A percentile compares a stretch with the other conserved stretches of the same genome.
phyloP scores from a whole-genome alignment of 805 yeast species.

The Metschnikowia baotianmanensis region DNA sequence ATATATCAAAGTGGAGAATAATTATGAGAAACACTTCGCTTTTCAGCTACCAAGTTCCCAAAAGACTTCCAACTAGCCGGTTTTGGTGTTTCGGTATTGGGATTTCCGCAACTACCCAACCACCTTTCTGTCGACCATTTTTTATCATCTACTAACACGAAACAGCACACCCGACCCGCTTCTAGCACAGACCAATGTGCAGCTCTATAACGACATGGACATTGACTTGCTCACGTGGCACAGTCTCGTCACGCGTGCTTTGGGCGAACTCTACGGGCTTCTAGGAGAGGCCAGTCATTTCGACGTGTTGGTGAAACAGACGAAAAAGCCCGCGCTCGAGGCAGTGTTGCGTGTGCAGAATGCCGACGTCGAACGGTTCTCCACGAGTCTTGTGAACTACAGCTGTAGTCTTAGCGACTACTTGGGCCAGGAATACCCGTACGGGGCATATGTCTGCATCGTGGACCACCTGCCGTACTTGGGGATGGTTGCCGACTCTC shows the following conservation, averaged over 20 bases:
- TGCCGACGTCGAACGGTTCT: constrained; percentile 29
- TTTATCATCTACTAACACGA: constrained; percentile 5
- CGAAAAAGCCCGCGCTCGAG: constrained; percentile 14
- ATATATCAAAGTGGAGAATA: too few relatives aligned
- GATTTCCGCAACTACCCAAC: too few relatives aligned
- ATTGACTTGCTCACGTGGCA: constrained; percentile 36
- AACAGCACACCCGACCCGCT: constrained; percentile 18
- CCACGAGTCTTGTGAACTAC: constrained; percentile 30
- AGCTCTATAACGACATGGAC: constrained; percentile 16
- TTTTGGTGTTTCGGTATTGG: too few relatives aligned
- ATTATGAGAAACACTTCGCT: too few relatives aligned
- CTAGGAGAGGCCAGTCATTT: constrained; percentile 33
- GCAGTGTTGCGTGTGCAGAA: constrained; percentile 28
- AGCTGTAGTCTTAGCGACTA: constrained; percentile 28
- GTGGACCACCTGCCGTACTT: constrained; percentile 19
- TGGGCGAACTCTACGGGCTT: constrained; percentile 32
- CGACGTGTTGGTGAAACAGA: constrained; percentile 24
- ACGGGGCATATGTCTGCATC: constrained; percentile 20
- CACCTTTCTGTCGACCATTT: background rate
- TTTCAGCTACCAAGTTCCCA: too few relatives aligned
- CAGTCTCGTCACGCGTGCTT: constrained; percentile 22
- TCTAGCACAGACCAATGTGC: constrained; percentile 10
- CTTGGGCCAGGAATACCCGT: constrained; percentile 22
- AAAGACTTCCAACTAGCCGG: too few relatives aligned
- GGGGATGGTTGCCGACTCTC: constrained; percentile 20